Base-by-base conservation (phyloP, 257 asterid genomes). In the Solanum bukasovii region DNA sequence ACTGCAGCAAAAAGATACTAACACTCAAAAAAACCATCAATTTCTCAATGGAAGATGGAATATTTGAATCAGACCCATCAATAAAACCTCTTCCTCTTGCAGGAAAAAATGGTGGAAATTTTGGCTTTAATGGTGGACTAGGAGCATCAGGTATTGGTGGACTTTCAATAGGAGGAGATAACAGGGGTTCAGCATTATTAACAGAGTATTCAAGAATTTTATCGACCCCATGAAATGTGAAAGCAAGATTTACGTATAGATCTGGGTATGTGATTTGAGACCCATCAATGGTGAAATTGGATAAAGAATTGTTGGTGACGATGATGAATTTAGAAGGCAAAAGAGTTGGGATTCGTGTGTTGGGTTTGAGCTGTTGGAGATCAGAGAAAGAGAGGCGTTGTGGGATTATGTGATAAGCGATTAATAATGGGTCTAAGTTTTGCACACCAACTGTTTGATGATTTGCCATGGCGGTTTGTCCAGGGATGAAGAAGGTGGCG, bases 401-500 rank as follows among this genome's bases (percentile, higher is more conserved):
- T 0, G 98, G 97, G 91, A 93, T 87, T 14, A 94, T 90, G 92
- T 94, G 98, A 25, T 95, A 95, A 2, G 94, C 92, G 5, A 95
- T 89, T 33, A 94, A 91, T 2, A 88, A 91, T 0, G 95, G 93
- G 89, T 93, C 93, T 86, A 93, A 29, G 87, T 65, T 88, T 13
- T 68, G 75, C 7, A n/a, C 33, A 42, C 68, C 83, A 46, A 40
- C 74, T 23, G 70, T 75, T 13, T 93, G 81, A 88, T 88, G 82
- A 87, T 61, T 84, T 79, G 93, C 90, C 81, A 93, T 46, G 89
- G 95, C 96, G 56, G 84, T 89, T 90, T 93, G 87, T 84, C 89
- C 86, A 27, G 98, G 98, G 91, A 95, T 88, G 91, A 95, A 93
- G 88, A 95, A 79, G 13, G 98, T 95, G 83, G 95, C 96, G n/a